These are phyloP conservation scores for Fusarium humuli DNA, from an alignment of 2,329 filamentous ascomycete genomes.

Conservation along the genomic window DNA sequence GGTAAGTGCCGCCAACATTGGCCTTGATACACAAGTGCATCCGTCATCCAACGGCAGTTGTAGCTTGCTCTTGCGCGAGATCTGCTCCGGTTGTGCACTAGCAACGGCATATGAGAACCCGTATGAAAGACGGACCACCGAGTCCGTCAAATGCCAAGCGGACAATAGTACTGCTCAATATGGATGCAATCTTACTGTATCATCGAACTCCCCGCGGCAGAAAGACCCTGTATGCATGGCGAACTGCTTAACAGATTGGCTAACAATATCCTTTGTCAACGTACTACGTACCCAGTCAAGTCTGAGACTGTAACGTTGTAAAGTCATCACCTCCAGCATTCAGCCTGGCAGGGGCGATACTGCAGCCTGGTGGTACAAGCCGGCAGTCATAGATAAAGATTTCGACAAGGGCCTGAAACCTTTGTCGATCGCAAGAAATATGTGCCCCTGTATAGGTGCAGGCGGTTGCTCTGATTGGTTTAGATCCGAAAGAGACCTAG, in stretches of 20 bases:
- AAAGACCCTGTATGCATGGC: slow-evolving; percentile 1
- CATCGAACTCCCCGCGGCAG: neutral
- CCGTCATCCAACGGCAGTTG: slow-evolving; percentile 4
- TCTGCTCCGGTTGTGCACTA: neutral
- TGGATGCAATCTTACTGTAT: neutral
- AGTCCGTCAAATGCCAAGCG: neutral
- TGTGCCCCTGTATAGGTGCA: slow-evolving; percentile 9
- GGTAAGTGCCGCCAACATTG: neutral
- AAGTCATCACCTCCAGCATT: neutral
- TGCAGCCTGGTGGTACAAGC: slow-evolving; percentile 5
- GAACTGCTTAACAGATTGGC: neutral
- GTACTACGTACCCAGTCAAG: neutral
- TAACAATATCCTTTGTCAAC: neutral
- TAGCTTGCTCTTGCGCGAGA: neutral
- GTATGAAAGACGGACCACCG: neutral
- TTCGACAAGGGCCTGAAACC: slow-evolving; percentile 14
- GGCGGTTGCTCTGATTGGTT: neutral
- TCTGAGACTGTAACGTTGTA: slow-evolving; percentile 12
- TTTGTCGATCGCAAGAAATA: slow-evolving; percentile 4
- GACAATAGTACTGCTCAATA: neutral
- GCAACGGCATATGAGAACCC: neutral
- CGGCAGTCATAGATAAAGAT: slow-evolving; percentile 21
- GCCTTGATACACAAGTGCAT: neutral
- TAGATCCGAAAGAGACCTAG: slow-evolving; percentile 21
- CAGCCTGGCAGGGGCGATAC: neutral